A percentile compares a stretch with the other conserved stretches of the same genome.
These are phyloP conservation scores for Fusarium transvaalense DNA, from an alignment of 2,329 filamentous ascomycete genomes.

Conservation along the genomic window DNA sequence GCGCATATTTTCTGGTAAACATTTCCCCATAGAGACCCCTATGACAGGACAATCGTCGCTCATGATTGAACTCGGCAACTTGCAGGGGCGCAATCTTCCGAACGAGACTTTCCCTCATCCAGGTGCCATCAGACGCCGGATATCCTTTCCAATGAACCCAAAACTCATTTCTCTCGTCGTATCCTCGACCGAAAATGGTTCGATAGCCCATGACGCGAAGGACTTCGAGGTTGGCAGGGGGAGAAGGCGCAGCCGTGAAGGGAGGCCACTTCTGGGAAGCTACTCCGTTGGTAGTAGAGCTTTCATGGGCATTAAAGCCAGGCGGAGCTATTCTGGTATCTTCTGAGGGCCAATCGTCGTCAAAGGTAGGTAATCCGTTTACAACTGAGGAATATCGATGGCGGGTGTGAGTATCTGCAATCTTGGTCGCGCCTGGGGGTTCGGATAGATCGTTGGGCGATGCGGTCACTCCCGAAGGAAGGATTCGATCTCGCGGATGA, in stretches of 20 bases:
- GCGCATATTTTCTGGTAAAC: slow-evolving; percentile 1
- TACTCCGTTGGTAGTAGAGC: no score
- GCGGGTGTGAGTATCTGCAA: not conserved
- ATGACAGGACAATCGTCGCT: slow-evolving; percentile 9
- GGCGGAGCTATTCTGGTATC: no score
- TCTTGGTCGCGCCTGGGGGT: not conserved
- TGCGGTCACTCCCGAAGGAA: not conserved
- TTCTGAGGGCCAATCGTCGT: accelerated
- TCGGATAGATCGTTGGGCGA: not conserved
- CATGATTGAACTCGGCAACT: not conserved
- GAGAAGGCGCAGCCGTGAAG: not conserved
- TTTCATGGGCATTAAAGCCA: accelerated
- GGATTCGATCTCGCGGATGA: not conserved
- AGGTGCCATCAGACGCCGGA: not conserved
- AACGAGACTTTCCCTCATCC: slow-evolving; percentile 1
- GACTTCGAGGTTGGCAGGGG: not conserved
- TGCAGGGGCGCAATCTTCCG: not conserved
- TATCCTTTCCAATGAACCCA: slow-evolving; percentile 5
- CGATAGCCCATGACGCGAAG: slow-evolving; percentile 2
- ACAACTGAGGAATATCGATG: not conserved
- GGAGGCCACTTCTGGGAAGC: not conserved
- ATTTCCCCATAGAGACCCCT: not conserved
- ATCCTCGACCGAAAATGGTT: not conserved
- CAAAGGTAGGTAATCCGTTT: not conserved
- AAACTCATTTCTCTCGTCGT: not conserved